Percentiles rank a stretch among this genome's conserved stretches.
phyloP scores from a whole-genome alignment of 345 rosid species.

The Rhodamnia rubescens region DNA sequence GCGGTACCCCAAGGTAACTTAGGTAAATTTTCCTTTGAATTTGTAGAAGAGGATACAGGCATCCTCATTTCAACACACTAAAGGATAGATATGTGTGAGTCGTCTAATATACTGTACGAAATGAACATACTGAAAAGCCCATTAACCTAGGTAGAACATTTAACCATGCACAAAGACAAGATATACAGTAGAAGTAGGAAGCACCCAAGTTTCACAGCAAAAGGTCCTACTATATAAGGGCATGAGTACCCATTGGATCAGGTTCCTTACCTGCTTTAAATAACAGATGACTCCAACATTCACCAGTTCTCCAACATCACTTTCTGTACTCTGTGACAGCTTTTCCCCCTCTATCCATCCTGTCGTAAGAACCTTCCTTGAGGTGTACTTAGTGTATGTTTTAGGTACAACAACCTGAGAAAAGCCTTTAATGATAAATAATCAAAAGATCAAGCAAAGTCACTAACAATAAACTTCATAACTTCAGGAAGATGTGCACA shows the following conservation, averaged over 20 bases:
- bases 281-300: constrained; percentile 98
- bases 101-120: not conserved
- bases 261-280: constrained; percentile 69
- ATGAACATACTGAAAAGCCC: not conserved
- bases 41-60: not conserved
- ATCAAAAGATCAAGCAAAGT: not conserved
- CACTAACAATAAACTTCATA: not conserved
- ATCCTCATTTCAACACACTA: not conserved
- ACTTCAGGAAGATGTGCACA: not conserved
- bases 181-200: not conserved
- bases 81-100: not conserved
- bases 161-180: not conserved
- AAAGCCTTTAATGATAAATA: not conserved
- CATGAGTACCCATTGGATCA: not conserved
- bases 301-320: constrained; percentile 91
- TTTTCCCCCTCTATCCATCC: constrained; percentile 86
- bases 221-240: not conserved
- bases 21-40: not conserved
- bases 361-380: constrained; percentile 95
- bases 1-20: not conserved
- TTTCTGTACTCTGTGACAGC: constrained; percentile 88
- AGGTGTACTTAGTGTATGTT: constrained; percentile 69
- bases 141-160: not conserved
- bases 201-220: not conserved
- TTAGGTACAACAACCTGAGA: constrained; percentile 81